A percentile compares a stretch with the other conserved stretches of the same genome.
Conservation (phyloP, 306 rosid species). For the Sesbania bispinosa region DNA sequence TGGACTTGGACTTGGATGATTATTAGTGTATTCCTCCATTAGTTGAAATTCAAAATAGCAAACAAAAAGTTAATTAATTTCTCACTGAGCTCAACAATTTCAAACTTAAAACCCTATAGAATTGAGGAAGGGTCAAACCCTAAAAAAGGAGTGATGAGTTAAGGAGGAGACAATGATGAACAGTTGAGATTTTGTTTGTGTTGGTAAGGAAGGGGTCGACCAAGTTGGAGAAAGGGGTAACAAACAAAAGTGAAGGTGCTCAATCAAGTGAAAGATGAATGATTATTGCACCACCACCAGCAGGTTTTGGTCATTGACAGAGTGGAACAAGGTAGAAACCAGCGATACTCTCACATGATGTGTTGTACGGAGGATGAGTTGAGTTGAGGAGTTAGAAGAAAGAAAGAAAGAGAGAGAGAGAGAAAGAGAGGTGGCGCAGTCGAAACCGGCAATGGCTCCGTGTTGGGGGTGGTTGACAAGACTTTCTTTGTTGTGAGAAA, state of each 20-base stretch:
- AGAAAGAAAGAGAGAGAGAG: not conserved
- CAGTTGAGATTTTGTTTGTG: no score
- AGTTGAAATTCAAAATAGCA: not conserved
- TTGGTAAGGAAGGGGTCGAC: no score
- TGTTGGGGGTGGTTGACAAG: conserved; percentile 53
- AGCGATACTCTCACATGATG: conserved; percentile 21
- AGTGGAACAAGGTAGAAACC: conserved; percentile 1
- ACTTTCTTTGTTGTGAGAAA: conserved; percentile 37
- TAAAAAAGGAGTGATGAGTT: no score
- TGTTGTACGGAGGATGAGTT: conserved; percentile 9
- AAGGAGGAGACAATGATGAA: no score
- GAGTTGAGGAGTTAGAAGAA: not conserved
- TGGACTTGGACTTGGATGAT: conserved; percentile 39
- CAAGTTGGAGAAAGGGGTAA: not conserved
- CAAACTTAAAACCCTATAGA: no score
- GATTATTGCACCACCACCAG: conserved; percentile 13
- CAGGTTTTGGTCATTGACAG: conserved; percentile 13
- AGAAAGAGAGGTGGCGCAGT: conserved; percentile 7
- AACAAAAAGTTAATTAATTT: not conserved
- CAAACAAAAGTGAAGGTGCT: not conserved
- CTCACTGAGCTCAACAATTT: not conserved
- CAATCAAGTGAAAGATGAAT: not conserved
- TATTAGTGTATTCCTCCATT: conserved; percentile 63
- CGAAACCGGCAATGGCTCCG: conserved; percentile 43
- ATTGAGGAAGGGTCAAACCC: no score